Base-by-base conservation (phyloP, 192 early-diverging fungal genomes). In the Lunasporangiospora selenospora region DNA sequence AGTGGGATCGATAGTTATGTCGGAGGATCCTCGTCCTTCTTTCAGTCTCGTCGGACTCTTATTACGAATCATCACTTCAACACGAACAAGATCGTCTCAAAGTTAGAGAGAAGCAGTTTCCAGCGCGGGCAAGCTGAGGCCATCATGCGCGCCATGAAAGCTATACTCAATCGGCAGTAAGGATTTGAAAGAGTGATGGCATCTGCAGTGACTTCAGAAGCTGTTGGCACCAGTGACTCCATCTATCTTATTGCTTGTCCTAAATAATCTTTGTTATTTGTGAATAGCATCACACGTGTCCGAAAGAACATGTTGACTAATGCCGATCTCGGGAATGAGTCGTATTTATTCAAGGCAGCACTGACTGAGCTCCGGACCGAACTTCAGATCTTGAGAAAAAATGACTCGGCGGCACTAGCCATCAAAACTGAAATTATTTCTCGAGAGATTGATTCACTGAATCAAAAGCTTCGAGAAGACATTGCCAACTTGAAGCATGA, bases 241-340 rank as follows among this genome's bases (percentile, higher is more conserved):
- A n/a, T n/a, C n/a, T n/a, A n/a, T n/a, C n/a, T n/a, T n/a, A n/a
- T n/a, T n/a, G n/a, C n/a, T 37, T 24, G 7, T 53, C 30, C 16
- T 38, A 6, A 10, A 6, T 12, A 19, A 2, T 54, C n/a, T 16
- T 38, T 19, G 24, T 54, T 6, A 19, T 54, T 19, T 53, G 36
- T 54, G 11, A 53, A 41, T 53, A 80, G 77, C 46, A 85, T 86
- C 7, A 65, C 83, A 11, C 66, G 46, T 11, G 50, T 89, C 39
- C 69, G 75, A 37, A 65, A 78, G 15, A 65, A 77, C 15, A 81
- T 89, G 73, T 55, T 95, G 47, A 88, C 87, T 0, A 87, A 81
- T 52, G 86, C 88, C 18, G 92, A 95, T 52, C 65, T 95, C 3
- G 95, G 94, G 30, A 97, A 95, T 76, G 86, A 92, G 56, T 80